Conservation (phyloP, 1,139 yeast genomes). For the Nakaseomyces nivariensis region DNA sequence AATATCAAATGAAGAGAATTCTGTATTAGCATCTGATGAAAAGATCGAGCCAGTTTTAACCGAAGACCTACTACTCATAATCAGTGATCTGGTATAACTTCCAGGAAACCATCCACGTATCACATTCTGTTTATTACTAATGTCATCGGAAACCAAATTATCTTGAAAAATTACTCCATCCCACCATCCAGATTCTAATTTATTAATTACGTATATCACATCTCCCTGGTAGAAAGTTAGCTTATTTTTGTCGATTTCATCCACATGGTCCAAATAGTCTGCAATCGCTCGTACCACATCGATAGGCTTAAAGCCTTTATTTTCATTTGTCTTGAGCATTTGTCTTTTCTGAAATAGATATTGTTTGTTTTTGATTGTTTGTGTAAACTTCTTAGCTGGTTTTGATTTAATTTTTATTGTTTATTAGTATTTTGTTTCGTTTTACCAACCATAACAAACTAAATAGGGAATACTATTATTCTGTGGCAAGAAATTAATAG, state of each 20-base stretch:
- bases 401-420: too few species aligned
- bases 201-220: constrained; percentile 32
- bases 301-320: constrained; percentile 5
- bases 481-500: too few species aligned
- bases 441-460: too few species aligned
- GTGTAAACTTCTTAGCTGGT: too few species aligned
- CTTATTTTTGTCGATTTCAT: constrained; percentile 4
- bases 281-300: constrained; percentile 11
- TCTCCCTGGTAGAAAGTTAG: constrained; percentile 21
- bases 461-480: too few species aligned
- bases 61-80: not conserved
- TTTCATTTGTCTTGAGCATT: not conserved
- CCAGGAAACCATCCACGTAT: constrained; percentile 71
- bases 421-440: too few species aligned
- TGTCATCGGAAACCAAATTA: not conserved
- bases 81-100: constrained; percentile 31
- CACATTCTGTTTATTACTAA: constrained; percentile 16
- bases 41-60: not conserved
- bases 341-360: not conserved
- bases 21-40: not conserved
- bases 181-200: constrained; percentile 64
- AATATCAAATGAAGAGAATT: not conserved
- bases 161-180: constrained; percentile 39
- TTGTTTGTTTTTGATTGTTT: not conserved
- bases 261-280: constrained; percentile 5